Evolutionary conservation across 805 yeast genomes (phyloP), one percentile per base, ranked within the genome.

Genomic region (Candida oleophila): DNA sequence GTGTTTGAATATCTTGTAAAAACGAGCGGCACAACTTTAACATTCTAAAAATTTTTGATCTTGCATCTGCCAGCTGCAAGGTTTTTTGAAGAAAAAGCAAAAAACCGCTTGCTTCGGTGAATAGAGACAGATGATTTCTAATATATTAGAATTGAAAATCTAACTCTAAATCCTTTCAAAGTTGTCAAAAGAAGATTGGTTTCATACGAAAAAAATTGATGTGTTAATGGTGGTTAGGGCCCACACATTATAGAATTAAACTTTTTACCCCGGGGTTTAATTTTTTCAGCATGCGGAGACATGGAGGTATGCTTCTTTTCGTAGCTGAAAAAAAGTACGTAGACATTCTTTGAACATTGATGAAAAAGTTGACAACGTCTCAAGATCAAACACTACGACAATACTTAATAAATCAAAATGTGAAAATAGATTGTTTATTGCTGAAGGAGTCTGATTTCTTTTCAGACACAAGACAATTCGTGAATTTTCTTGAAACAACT

Each of bases 11-110:
- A 19, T 42, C 45, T 21, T 33, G 25, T 7, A 21, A 9, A 36
- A 42, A 42, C 19, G 40, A 35, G 15, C 45, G 45, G 19, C 32
- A 22, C 34, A 41, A 20, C 18, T 22, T 36, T 12, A 36, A 36
- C 39, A 36, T 36, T 12, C 14, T 19, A 36, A 36, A 25, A 25
- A 25, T 25, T 25, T 25, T 25, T 25, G 11, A 25, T 25, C 30
- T 25, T 25, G 30, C 18, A 34, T 18, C 20, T 18, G 38, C 38
- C 5, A 18, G 19, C 12, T 34, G 20, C 38, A 34, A 15, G 5
- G 20, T 34, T 34, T 34, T 15, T 9, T 5, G 5, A 34, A 34
- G 20, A 34, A 34, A 34, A 34, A 34, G 18, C 8, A 34, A 15
- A 15, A 18, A 15, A 7, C 12, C 5, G 12, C 12, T 7, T 5